phyloP scores from a whole-genome alignment of 2,329 filamentous ascomycete species.

The Lasiodiplodia hormozganensis region DNA sequence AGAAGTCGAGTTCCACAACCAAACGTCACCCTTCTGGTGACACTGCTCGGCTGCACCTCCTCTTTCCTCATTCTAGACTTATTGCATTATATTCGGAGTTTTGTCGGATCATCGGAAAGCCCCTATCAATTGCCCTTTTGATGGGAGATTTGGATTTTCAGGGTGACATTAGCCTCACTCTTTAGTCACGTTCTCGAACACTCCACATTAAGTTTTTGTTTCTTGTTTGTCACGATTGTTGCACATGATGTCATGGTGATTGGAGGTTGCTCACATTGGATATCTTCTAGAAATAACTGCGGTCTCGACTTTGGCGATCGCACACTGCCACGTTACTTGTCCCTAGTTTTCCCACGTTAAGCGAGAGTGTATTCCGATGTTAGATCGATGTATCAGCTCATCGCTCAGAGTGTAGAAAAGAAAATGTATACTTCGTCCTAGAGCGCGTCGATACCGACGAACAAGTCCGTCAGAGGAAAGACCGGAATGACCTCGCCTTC shows the following conservation, averaged over 20 bases:
- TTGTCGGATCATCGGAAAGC: neutral
- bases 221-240: neutral
- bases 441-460: no score
- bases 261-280: neutral
- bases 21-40: neutral
- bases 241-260: neutral
- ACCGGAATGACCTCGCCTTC: no score
- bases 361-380: neutral
- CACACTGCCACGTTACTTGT: neutral
- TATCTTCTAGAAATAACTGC: neutral
- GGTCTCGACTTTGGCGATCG: neutral
- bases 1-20: neutral
- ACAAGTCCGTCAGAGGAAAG: no score
- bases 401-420: neutral
- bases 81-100: neutral
- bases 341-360: neutral
- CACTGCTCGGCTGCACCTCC: neutral
- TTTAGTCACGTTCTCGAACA: neutral
- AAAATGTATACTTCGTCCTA: no score
- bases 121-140: neutral
- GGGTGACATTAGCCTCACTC: neutral
- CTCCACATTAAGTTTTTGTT: neutral
- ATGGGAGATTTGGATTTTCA: conserved; percentile 1
- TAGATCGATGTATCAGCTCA: neutral
- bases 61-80: neutral